Evolutionary conservation across 106 monocot genomes (phyloP), one percentile per base, ranked within the genome.

Genomic region (Acanthochlamys bracteata): DNA sequence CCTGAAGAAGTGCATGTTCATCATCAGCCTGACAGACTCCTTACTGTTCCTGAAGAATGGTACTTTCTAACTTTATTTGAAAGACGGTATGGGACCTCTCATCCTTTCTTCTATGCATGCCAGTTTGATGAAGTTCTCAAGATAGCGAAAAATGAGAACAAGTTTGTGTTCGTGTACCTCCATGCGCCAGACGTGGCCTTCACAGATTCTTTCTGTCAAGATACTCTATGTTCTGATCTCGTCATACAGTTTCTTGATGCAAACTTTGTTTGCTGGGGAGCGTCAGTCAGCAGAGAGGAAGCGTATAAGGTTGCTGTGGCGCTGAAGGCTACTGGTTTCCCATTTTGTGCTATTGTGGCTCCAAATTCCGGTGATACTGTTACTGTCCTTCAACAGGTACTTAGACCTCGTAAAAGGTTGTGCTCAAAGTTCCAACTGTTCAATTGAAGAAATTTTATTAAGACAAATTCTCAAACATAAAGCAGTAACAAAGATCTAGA

Each of bases 241-340:
- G 78, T 17, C 15, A 53, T 58, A 42, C 45, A 78, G 64, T 78
- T 78, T 66, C 49, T 73, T 12, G 63, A 73, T 53, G 63, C 57
- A 33, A 78, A 78, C 41, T 73, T 73, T 26, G 68, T 78, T 12
- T 78, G 68, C 11, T 78, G 78, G 78, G 73, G 72, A 21, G 67
- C 63, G 10, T 39, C 54, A 39, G 63, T 56, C 1, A 23, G 21
- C 55, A 57, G 33, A 20, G 68, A 59, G 20, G 78, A 78, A 47
- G 78, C 72, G 24, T 19, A 39, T 22, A 22, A 63, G 63, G 54
- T 73, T 45, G 64, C 73, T n/a, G 6, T 4, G 13, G 49, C 63
- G 7, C 39, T 78, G 58, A n/a, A 26, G 46, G 73, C 62, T 42
- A 15, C 60, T 14, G 53, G 64, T 9, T 73, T 73, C 55, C 78